phyloP scores from a whole-genome alignment of 1,284 basidiomycete species.

The Sphaerobolus stellatus region DNA sequence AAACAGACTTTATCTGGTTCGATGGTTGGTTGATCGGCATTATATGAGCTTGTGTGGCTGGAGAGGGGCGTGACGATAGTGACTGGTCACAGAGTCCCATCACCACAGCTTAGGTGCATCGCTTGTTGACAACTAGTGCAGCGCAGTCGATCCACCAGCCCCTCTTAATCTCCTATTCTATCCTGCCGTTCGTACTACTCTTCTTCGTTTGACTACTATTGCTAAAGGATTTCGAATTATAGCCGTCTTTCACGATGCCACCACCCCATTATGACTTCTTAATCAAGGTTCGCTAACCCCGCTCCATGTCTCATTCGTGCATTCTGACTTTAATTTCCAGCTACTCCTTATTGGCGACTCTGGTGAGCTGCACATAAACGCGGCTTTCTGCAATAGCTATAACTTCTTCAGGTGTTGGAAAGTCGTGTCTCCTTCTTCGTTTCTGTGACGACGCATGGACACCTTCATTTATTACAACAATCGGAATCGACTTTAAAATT shows the following conservation, averaged over 20 bases:
- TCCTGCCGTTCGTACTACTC: background rate
- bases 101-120: background rate
- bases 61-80: background rate
- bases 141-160: background rate
- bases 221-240: background rate
- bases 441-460: conserved; percentile 99
- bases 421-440: conserved; percentile 95
- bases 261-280: conserved; percentile 89
- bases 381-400: background rate
- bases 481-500: conserved; percentile 97
- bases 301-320: conserved; percentile 1
- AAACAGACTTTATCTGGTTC: conserved; percentile 76
- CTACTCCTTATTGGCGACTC: conserved; percentile 97
- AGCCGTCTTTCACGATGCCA: conserved; percentile 52
- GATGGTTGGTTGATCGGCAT: conserved; percentile 80
- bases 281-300: conserved; percentile 68
- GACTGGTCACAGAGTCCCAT: background rate
- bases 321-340: conserved; percentile 38
- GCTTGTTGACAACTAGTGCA: too few relatives aligned
- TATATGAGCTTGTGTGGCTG: background rate
- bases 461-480: conserved; percentile 98
- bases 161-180: background rate
- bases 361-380: conserved; percentile 46
- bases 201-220: background rate
- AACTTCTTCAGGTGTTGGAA: conserved; percentile 78